Evolutionary conservation across 768 basidiomycete genomes (phyloP), one percentile per base, ranked within the genome.

Genomic region (Boletus tylopilopsis): DNA sequence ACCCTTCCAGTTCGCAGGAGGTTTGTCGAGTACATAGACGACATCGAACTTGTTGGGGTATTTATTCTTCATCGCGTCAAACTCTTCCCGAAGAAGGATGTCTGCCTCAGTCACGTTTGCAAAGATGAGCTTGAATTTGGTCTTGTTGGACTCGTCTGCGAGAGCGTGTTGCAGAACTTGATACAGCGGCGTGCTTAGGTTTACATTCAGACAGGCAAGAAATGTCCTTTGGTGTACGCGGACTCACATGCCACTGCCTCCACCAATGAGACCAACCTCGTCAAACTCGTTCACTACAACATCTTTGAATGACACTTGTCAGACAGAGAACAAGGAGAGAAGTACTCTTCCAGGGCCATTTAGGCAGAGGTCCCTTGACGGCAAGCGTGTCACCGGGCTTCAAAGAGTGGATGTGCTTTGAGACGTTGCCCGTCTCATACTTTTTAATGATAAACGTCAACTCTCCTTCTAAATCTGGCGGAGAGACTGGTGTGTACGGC

Each of bases 401-500:
- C 57, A 98, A 73, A 10, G 74, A 68, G 62, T 84, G 82, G 60
- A 99, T 87, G 69, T 93, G 75, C 61, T 90, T 86, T 34, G 91
- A 92, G 60, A 90, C 82, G 58, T 87, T 84, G 46, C 94, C 94
- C 2, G 71, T 80, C 36, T 93, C 86, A 57, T 87, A 86, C 55
- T 82, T 84, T 72, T 98, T 98, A 67, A 98, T 72, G 55, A 98
- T 68, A 55, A 98, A 79, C 12, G 77, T 76, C 39, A 95, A 68
- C 61, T 91, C 85, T 23, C 91, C 93, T 46, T 81, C 80, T 7
- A 74, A 62, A 50, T 93, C 83, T 8, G 90, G 78, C 0, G 81
- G 71, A 19, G 94, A 94, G 56, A 92, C 81, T 45, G 96, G 93
- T 5, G 96, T 99, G 70, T 99, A 99, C 0, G 96, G 91, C 46